phyloP scores from a whole-genome alignment of 768 basidiomycete species.

The Chalciporus pseudorubinellus region DNA sequence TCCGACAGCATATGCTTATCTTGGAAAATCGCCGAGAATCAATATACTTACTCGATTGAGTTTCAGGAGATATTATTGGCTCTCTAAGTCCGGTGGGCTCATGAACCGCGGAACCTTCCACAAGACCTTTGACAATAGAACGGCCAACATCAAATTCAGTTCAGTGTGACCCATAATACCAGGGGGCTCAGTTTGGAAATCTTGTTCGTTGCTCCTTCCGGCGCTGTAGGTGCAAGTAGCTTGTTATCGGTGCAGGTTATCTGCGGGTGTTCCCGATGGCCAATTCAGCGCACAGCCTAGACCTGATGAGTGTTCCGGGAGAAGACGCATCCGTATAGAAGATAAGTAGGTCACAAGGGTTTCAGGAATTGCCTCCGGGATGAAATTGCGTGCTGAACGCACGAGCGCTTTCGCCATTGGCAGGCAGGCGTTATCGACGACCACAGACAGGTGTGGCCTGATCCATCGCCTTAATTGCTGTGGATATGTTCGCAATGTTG shows the following conservation, averaged over 20 bases:
- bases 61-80: background rate
- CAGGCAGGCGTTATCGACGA: slow-evolving; percentile 9
- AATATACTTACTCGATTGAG: background rate
- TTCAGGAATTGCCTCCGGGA: slow-evolving; percentile 11
- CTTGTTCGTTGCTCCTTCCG: background rate
- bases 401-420: slow-evolving; percentile 28
- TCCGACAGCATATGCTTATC: slow-evolving; percentile 7
- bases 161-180: background rate
- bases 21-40: slow-evolving; percentile 3
- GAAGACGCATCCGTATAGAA: slow-evolving; percentile 5
- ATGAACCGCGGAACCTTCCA: background rate
- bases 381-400: slow-evolving; percentile 8
- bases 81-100: background rate
- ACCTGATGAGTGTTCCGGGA: background rate
- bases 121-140: slow-evolving; percentile 3
- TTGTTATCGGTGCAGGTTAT: background rate
- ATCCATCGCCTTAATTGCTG: background rate
- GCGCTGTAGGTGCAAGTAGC: background rate
- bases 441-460: background rate
- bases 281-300: slow-evolving; percentile 16
- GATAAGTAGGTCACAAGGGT: slow-evolving; percentile 13
- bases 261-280: slow-evolving; percentile 14
- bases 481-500: background rate
- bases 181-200: background rate
- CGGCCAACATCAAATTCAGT: slow-evolving; percentile 4